Evolutionary conservation across 805 yeast species (phyloP).

Genomic region (Schwanniomyces sp.): DNA sequence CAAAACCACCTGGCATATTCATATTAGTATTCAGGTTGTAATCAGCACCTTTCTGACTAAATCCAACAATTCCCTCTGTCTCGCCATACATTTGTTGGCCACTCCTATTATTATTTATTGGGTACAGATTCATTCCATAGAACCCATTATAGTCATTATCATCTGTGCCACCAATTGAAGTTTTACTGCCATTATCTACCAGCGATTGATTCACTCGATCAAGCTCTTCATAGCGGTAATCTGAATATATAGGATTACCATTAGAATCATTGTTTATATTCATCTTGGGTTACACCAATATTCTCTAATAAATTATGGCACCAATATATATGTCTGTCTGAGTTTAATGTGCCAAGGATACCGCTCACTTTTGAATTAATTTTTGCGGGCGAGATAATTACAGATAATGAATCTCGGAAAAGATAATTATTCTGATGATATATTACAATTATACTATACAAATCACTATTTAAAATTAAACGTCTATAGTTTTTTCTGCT

Average conservation of each 20-base stretch:
- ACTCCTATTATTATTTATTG: background rate
- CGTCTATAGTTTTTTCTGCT: constrained; percentile 6
- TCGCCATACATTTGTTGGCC: background rate
- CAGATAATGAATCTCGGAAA: background rate
- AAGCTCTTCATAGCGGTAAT: background rate
- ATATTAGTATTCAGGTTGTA: constrained; percentile 4
- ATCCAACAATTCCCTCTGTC: background rate
- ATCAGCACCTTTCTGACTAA: background rate
- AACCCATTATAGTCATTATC: background rate
- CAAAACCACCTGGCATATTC: constrained; percentile 30
- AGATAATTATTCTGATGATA: background rate
- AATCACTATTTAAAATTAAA: background rate
- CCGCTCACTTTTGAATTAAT: background rate
- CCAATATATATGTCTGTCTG: background rate
- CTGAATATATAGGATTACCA: background rate
- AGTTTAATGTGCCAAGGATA: background rate
- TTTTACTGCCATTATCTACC: background rate
- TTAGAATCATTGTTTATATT: background rate
- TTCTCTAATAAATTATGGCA: background rate
- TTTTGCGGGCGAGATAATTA: background rate
- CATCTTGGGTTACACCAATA: background rate
- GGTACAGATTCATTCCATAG: constrained; percentile 1
- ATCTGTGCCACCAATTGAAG: background rate
- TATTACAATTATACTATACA: constrained; percentile 1
- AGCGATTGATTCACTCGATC: background rate